Base-by-base conservation (phyloP, 176 grass and related monocot genomes). In the Poa pratensis region DNA sequence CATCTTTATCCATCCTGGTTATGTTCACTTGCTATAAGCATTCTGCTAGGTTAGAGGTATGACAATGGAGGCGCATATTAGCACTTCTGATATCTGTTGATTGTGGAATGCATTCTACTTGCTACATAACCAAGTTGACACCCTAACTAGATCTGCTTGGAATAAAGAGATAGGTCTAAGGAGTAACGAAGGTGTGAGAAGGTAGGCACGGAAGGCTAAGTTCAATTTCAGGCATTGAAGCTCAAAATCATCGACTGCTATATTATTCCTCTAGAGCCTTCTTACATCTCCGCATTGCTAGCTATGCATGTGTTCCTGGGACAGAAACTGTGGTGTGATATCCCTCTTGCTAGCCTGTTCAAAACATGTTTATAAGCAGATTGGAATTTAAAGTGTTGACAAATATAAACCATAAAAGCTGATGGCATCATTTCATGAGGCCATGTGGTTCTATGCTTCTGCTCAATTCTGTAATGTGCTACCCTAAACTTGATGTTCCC, bases 21-120 rank as follows among this genome's bases (percentile, higher is more conserved):
- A 37, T 70, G 66, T 26, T 72, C n/a, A 52, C 3, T 22, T 19
- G 66, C 32, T 27, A 16, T 65, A 65, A 70, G 52, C 35, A 70
- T 40, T 69, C 49, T 69, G 50, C 24, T 71, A 43, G 80, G 80
- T 82, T 45, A 57, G 34, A 72, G 22, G 26, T 82, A 58, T 71
- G 49, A 9, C n/a, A 72, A 13, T 19, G 22, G 50, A 72, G 66
- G 34, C 24, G 5, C 35, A 45, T 72, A 43, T 65, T 34, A 52
- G 17, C 48, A 75, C 20, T 3, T 75, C 73, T 49, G 9, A 34
- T 32, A 43, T 71, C 43, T 30, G 40, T 84, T 85, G 24, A 69
- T 26, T 80, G 20, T 37, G 39, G 42, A 76, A 68, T 59, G 49
- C 54, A 75, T 76, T 52, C 34, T 49, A 0, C 27, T 22, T 80